Evolutionary conservation across 179 eudicot species (phyloP).

Genomic region (Gypsophila paniculata): DNA sequence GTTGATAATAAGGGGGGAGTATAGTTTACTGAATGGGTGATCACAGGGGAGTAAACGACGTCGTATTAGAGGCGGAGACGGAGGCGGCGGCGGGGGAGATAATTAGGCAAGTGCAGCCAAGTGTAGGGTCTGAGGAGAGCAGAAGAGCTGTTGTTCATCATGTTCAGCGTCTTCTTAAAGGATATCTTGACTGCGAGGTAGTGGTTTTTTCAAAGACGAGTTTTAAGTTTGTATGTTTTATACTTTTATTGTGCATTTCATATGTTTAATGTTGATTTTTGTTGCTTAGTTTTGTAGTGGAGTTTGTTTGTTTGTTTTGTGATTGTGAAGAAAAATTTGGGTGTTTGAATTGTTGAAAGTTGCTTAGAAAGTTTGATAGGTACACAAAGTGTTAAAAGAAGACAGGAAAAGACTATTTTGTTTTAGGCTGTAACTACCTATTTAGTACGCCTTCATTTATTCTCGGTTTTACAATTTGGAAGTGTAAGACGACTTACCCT

Average conservation of each 20-base stretch:
- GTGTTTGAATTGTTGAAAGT: neutral
- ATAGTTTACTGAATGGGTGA: slow-evolving; percentile 36
- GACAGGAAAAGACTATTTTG: no score
- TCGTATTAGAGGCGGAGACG: slow-evolving; percentile 36
- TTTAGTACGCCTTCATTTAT: no score
- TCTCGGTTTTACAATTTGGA: no score
- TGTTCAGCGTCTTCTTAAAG: slow-evolving; percentile 53
- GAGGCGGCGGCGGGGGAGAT: slow-evolving; percentile 49
- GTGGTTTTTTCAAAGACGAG: neutral
- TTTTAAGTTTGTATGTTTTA: neutral
- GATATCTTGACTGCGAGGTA: slow-evolving; percentile 53
- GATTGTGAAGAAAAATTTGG: neutral
- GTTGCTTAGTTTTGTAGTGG: neutral
- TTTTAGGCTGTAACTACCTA: no score
- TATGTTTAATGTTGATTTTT: neutral
- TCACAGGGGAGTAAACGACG: slow-evolving; percentile 37
- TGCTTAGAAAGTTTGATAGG: neutral
- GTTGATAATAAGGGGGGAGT: slow-evolving; percentile 11
- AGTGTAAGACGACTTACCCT: no score
- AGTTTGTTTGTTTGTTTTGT: neutral
- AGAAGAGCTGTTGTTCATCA: slow-evolving; percentile 56
- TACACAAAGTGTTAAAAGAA: neutral
- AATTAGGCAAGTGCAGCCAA: slow-evolving; percentile 54
- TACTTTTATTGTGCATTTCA: neutral
- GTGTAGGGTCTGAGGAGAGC: slow-evolving; percentile 53